Base-by-base conservation (phyloP, 805 yeast genomes). In the Middelhovenomyces tepae region DNA sequence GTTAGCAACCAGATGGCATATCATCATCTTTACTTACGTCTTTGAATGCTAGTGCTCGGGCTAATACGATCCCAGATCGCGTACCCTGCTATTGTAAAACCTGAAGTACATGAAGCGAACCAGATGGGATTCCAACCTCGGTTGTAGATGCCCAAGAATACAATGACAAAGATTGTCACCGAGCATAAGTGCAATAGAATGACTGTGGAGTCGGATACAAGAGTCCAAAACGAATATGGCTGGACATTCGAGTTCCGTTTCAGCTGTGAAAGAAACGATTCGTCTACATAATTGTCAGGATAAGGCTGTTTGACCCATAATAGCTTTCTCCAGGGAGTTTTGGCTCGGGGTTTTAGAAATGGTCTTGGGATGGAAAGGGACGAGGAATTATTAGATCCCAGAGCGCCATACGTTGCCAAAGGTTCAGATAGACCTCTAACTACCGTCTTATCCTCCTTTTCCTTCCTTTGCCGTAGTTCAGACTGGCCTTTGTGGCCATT, bases 231-330 rank as follows among this genome's bases (percentile, higher is more conserved):
- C 1, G 81, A 67, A 53, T 84, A 78, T 33, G 64, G 65, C 14
- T 72, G 69, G 21, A 84, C 91, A 3, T 87, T 76, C 16, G 85
- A 64, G 57, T 85, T 85, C 24, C 91, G 62, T 43, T 73, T 73
- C 39, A 85, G 64, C 51, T 81, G 93, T 3, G 85, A 74, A n/a
- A 87, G 63, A 51, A 89, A 89, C 2, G 86, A 69, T 2, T 62
- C 58, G 51, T 86, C 93, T 1, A 94, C 89, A 57, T 83, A 84
- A 56, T 87, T 91, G 54, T 89, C 98, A 0, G 94, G 93, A 50
- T 76, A 87, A 9, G 80, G 80, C 53, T 87, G 95, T 37, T 71
- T 69, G 21, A 80, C 69, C 78, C 94, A 91, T 8, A 89, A 67
- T 23, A 86, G 70, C 48, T 91, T 81, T 48, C 78, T 70, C 97